Evolutionary conservation across 2,329 filamentous ascomycete genomes (phyloP).

Genomic region (Amesomyces nigricolor): DNA sequence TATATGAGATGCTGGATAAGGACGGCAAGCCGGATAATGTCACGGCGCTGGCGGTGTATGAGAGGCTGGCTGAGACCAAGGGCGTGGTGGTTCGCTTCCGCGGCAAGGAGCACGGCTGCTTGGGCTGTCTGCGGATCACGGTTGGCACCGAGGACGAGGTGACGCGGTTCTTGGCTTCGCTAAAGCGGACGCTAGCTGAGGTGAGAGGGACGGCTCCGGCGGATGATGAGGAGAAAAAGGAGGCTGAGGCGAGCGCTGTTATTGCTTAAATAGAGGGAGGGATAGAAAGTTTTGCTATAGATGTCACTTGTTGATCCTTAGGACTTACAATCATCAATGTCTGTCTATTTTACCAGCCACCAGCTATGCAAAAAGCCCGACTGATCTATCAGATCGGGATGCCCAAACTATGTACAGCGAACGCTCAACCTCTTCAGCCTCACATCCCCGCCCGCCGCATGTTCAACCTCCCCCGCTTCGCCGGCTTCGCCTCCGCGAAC

Average conservation of each 20-base stretch:
- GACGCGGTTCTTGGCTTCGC: constrained; percentile 65
- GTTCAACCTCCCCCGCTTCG: constrained; percentile 6
- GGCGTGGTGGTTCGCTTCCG: constrained; percentile 92
- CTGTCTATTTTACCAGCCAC: constrained; percentile 10
- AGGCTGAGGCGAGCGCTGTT: constrained; percentile 34
- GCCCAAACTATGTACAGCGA: constrained; percentile 8
- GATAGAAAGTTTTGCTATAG: background rate
- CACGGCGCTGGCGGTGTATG: constrained; percentile 73
- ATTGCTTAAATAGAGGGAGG: constrained; percentile 29
- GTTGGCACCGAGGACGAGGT: constrained; percentile 87
- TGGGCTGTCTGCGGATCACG: constrained; percentile 84
- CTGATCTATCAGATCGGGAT: background rate
- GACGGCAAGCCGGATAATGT: constrained; percentile 71
- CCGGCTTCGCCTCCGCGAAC: constrained; percentile 11
- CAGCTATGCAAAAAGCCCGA: constrained; percentile 14
- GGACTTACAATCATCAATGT: background rate
- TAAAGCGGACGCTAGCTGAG: constrained; percentile 48
- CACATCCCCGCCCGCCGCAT: background rate
- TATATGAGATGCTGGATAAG: constrained; percentile 78
- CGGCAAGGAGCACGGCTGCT: constrained; percentile 85
- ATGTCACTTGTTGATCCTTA: background rate
- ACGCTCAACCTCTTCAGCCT: background rate
- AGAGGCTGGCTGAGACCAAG: constrained; percentile 73
- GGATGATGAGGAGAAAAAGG: constrained; percentile 34
- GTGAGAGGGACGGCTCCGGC: constrained; percentile 33